Percentiles rank a stretch among this genome's conserved stretches.
phyloP scores from a whole-genome alignment of 257 asterid species.

The Solanum clarkiae region DNA sequence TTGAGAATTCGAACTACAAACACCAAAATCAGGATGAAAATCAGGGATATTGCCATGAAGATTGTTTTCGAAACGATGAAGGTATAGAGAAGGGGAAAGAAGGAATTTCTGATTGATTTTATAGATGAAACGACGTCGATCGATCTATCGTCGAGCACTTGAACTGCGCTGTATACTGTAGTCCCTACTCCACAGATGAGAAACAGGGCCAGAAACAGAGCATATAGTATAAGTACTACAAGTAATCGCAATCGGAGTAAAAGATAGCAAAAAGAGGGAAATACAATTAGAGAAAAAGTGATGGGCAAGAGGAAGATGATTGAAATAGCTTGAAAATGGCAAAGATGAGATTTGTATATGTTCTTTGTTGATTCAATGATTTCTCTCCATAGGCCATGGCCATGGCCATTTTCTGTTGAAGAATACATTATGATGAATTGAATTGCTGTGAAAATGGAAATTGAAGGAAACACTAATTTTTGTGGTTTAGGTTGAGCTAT shows the following conservation, averaged over 20 bases:
- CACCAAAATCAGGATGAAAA: neutral
- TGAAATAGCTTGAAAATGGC: neutral
- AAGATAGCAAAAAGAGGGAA: neutral
- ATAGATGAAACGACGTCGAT: neutral
- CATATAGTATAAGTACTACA: neutral
- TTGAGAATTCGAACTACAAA: neutral
- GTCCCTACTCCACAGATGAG: neutral
- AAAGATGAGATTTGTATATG: neutral
- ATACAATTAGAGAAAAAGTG: neutral
- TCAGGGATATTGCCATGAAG: neutral
- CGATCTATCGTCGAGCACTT: neutral
- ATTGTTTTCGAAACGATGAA: neutral
- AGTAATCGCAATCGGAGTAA: neutral
- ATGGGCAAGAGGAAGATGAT: neutral
- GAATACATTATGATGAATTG: neutral
- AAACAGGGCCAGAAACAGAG: neutral
- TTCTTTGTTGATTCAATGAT: neutral
- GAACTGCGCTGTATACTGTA: neutral
- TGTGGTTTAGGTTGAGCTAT: neutral
- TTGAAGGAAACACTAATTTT: neutral
- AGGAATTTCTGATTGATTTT: neutral
- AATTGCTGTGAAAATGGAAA: neutral
- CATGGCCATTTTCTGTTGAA: neutral
- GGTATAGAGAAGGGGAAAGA: neutral
- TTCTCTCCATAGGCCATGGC: neutral